Conservation (phyloP, 2,329 filamentous ascomycete species). For the Hansfordia pulvinata region DNA sequence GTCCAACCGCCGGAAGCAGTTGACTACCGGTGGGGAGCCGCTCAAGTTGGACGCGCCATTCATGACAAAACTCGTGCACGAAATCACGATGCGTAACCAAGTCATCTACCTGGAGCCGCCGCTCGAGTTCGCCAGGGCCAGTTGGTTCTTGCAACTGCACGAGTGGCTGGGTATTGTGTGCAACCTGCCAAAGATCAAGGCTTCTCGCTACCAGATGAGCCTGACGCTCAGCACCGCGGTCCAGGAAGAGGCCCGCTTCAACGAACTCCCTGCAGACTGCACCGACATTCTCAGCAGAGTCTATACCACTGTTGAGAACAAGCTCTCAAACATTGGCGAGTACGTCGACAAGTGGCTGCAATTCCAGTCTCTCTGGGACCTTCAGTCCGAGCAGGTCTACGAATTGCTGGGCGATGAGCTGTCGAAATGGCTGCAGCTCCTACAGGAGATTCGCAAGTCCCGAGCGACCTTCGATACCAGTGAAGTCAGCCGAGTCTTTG, state of each 20-base stretch:
- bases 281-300: slow-evolving; percentile 67
- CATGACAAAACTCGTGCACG: slow-evolving; percentile 66
- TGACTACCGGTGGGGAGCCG: slow-evolving; percentile 27
- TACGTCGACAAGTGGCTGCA: slow-evolving; percentile 98
- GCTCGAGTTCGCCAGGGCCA: slow-evolving; percentile 78
- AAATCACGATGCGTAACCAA: slow-evolving; percentile 96
- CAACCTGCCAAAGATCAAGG: slow-evolving; percentile 86
- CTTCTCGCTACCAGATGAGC: slow-evolving; percentile 86
- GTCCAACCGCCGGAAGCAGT: slow-evolving; percentile 37
- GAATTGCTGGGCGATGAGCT: slow-evolving; percentile 84
- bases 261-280: slow-evolving; percentile 72
- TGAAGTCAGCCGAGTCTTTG: slow-evolving; percentile 83
- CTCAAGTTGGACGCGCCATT: slow-evolving; percentile 41
- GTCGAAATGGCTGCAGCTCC: slow-evolving; percentile 80
- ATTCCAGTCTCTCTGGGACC: slow-evolving; percentile 96
- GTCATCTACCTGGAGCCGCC: slow-evolving; percentile 94
- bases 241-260: slow-evolving; percentile 61
- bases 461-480: slow-evolving; percentile 95
- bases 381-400: slow-evolving; percentile 92
- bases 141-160: slow-evolving; percentile 87
- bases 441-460: slow-evolving; percentile 95
- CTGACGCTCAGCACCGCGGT: slow-evolving; percentile 44
- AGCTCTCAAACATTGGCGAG: slow-evolving; percentile 61
- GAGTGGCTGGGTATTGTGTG: slow-evolving; percentile 89
- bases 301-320: slow-evolving; percentile 72